phyloP scores from a whole-genome alignment of 257 asterid genomes.

The Gardenia jasminoides region DNA sequence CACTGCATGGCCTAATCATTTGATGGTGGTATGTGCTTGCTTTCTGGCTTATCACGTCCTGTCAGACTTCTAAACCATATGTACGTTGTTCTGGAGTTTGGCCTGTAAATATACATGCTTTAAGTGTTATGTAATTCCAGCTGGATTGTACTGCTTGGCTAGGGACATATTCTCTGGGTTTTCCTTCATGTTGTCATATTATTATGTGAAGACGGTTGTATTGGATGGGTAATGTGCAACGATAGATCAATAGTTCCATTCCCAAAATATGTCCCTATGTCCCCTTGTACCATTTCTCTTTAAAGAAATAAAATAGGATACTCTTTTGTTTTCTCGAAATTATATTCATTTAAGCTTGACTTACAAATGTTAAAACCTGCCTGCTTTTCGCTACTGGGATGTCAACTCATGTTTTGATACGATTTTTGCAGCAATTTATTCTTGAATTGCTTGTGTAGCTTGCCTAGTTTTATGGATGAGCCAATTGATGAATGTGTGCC shows the following conservation, averaged over 20 bases:
- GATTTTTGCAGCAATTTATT: not conserved
- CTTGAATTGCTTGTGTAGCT: not conserved
- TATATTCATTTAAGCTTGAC: not conserved
- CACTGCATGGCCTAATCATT: slow-evolving; percentile 16
- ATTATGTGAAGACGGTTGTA: not conserved
- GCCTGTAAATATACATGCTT: slow-evolving; percentile 51
- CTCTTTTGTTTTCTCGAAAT: not conserved
- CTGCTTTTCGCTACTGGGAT: not conserved
- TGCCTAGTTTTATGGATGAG: not conserved
- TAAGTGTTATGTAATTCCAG: slow-evolving; percentile 20
- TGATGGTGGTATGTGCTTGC: slow-evolving; percentile 14
- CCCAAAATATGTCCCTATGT: not conserved
- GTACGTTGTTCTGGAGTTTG: slow-evolving; percentile 29
- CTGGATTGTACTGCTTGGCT: slow-evolving; percentile 3
- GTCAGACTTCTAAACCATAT: not conserved
- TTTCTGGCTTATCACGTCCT: not conserved
- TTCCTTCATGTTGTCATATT: slow-evolving; percentile 4
- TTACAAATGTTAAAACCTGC: not conserved
- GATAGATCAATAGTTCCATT: not conserved
- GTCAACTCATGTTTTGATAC: too few relatives aligned
- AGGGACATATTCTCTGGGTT: not conserved
- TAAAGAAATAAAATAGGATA: not conserved
- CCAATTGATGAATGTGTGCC: not conserved
- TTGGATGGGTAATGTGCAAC: not conserved
- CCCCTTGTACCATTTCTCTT: not conserved